Evolutionary conservation across 2,329 filamentous ascomycete genomes (phyloP), one percentile per base, ranked within the genome.

Genomic region (Fusarium annulatum): DNA sequence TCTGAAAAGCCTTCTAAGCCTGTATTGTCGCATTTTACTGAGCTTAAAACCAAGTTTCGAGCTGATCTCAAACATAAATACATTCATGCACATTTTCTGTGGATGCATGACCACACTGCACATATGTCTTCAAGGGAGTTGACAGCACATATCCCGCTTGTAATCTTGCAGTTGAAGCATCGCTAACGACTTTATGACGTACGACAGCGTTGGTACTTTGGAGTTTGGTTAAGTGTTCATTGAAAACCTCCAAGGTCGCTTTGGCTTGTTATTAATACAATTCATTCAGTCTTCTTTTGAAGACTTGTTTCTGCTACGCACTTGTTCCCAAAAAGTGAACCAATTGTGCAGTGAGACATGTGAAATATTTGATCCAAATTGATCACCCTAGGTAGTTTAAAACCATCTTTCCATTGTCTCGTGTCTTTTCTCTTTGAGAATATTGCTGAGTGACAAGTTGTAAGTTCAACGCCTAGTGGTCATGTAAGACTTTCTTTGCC

Each of bases 31-130:
- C 30, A 23, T 23, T 23, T 0, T 34, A 7, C 28, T 9, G 21
- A 7, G 30, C 5, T 34, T 18, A 2, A 16, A 12, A 7, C 10
- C 0, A 14, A 11, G 3, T 51, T 34, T 51, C 3, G 2, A 34
- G 21, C 9, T 18, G 0, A 10, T 23, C 1, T 34, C 0, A 14
- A 7, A 34, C 8, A 2, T 0, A 23, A 51, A 11, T 19, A 23
- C 5, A 51, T 33, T 48, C 18, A 48, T 10, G n/a, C 14, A 49
- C 16, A 19, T 19, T 19, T 10, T 26, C n/a, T 36, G 2, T 15
- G n/a, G 9, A 6, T 36, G 18, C 10, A n/a, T 18, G 7, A 5
- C 1, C 10, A 23, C 15, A 49, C 8, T 33, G 3, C 15, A 33
- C 5, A 26, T 15, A 18, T 11, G 36, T 21, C 49, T 34, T 26